Conservation (phyloP, 768 basidiomycete species). For the Astraeus odoratus region DNA sequence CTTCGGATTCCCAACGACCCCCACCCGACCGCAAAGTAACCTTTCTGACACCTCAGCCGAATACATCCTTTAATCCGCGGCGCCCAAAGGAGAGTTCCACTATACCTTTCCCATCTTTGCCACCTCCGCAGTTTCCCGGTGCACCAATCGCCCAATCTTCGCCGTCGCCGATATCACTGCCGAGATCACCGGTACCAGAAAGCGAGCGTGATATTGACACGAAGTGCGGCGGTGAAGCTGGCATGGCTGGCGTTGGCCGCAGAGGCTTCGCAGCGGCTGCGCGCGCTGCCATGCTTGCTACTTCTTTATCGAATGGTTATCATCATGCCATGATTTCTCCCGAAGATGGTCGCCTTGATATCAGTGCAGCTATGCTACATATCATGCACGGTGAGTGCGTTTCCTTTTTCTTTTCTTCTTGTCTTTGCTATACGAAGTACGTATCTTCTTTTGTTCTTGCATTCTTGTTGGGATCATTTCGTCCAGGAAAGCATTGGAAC, state of each 20-base stretch:
- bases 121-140: slow-evolving; percentile 2
- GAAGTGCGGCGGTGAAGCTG: slow-evolving; percentile 67
- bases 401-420: slow-evolving; percentile 2
- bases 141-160: slow-evolving; percentile 13
- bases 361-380: slow-evolving; percentile 28
- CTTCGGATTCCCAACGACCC: slow-evolving; percentile 8
- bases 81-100: slow-evolving; percentile 5
- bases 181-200: not conserved
- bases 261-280: slow-evolving; percentile 75
- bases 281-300: slow-evolving; percentile 48
- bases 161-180: slow-evolving; percentile 12
- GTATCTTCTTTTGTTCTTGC: not conserved
- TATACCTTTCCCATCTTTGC: slow-evolving; percentile 7
- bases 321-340: not conserved
- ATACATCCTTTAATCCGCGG: slow-evolving; percentile 3
- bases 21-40: slow-evolving; percentile 1
- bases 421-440: not conserved
- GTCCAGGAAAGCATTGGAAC: no score
- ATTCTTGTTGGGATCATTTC: no score
- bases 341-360: slow-evolving; percentile 32
- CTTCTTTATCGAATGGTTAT: slow-evolving; percentile 11
- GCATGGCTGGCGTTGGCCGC: slow-evolving; percentile 89
- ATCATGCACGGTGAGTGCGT: slow-evolving; percentile 27
- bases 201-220: slow-evolving; percentile 47
- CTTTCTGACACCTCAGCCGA: not conserved